These are phyloP conservation scores for Boletus sp. DNA, from an alignment of 768 basidiomycete species.

Conservation along the genomic window DNA sequence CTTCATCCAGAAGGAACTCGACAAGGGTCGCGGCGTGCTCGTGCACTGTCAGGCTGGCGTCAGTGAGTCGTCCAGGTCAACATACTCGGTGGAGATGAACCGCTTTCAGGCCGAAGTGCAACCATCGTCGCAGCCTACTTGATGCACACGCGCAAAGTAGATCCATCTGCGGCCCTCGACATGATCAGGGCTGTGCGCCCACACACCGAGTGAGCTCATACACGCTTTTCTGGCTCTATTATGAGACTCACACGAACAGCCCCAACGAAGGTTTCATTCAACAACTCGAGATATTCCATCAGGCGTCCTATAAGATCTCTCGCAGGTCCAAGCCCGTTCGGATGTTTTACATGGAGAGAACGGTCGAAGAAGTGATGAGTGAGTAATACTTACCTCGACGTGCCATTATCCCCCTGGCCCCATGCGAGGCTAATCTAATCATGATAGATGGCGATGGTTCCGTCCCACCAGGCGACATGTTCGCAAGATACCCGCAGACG, in stretches of 20 bases:
- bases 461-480: slow-evolving; percentile 62
- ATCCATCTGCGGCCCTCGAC: slow-evolving; percentile 60
- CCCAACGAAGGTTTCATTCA: slow-evolving; percentile 83
- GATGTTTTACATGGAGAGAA: slow-evolving; percentile 79
- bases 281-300: slow-evolving; percentile 79
- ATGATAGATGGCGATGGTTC: slow-evolving; percentile 70
- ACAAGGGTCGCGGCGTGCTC: slow-evolving; percentile 72
- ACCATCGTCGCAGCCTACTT: slow-evolving; percentile 87
- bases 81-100: slow-evolving; percentile 1
- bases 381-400: slow-evolving; percentile 26
- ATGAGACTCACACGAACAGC: slow-evolving; percentile 37
- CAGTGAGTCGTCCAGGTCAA: slow-evolving; percentile 48
- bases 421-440: slow-evolving; percentile 3
- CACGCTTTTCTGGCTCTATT: neutral
- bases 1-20: slow-evolving; percentile 77
- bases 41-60: slow-evolving; percentile 91
- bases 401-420: neutral
- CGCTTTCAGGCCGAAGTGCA: slow-evolving; percentile 65
- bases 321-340: slow-evolving; percentile 66
- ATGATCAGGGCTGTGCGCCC: slow-evolving; percentile 67
- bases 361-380: slow-evolving; percentile 78
- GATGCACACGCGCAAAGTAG: slow-evolving; percentile 66
- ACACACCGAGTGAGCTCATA: slow-evolving; percentile 58
- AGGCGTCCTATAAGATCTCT: slow-evolving; percentile 66
- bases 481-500: slow-evolving; percentile 68